These are phyloP conservation scores for Agastache rugosa DNA, from an alignment of 257 asterid species.

Conservation along the genomic window DNA sequence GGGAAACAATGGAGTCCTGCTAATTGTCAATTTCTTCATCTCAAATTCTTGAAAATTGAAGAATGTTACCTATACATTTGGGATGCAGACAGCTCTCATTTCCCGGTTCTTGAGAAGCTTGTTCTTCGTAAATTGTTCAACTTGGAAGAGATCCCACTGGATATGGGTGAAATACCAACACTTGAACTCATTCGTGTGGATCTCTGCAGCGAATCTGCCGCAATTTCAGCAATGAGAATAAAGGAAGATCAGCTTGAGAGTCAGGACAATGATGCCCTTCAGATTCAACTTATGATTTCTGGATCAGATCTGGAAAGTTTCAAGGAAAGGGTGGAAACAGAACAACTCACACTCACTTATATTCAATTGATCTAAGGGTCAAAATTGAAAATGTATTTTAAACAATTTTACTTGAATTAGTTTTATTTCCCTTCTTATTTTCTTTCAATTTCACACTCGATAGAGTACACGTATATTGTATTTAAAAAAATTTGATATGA, in stretches of 20 bases:
- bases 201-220: not conserved
- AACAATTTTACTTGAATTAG: too few relatives aligned
- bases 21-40: not conserved
- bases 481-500: too few relatives aligned
- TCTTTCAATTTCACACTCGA: too few relatives aligned
- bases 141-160: not conserved
- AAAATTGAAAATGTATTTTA: too few relatives aligned
- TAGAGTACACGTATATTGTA: too few relatives aligned
- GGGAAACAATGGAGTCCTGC: not conserved
- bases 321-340: not conserved
- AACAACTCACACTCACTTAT: not conserved
- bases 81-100: not conserved
- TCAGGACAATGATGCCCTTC: not conserved
- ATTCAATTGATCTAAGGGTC: too few relatives aligned
- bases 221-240: not conserved
- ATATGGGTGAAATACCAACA: not conserved
- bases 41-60: not conserved
- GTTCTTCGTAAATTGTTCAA: rapidly evolving
- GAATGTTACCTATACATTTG: not conserved
- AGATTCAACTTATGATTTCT: not conserved
- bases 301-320: not conserved
- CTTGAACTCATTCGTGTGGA: not conserved
- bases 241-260: not conserved
- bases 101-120: not conserved
- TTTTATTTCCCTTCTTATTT: too few relatives aligned